Evolutionary conservation across 176 grass and related monocot species (phyloP).

Genomic region (Oryza glumipatula): DNA sequence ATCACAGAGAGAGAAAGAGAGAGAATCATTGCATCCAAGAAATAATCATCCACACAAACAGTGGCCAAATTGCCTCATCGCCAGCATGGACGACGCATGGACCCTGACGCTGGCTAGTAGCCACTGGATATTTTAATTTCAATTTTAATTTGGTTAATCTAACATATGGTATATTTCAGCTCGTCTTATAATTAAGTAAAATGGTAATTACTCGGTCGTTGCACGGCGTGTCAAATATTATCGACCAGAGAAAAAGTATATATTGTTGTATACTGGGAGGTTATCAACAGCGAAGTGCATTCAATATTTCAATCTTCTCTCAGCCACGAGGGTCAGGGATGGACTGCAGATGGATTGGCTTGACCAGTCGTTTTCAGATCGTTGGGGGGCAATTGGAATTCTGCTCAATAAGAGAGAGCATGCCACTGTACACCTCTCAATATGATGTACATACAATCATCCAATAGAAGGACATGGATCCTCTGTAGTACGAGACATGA

Average conservation of each 20-base stretch:
- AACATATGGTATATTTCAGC: neutral
- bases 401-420: neutral
- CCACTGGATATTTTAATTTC: neutral
- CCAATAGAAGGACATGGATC: neutral
- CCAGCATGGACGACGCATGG: conserved; percentile 13
- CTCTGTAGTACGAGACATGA: too few relatives aligned
- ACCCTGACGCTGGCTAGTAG: neutral
- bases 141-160: neutral
- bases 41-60: neutral
- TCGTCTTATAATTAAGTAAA: neutral
- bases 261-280: conserved; percentile 1
- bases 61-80: neutral
- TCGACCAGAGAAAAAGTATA: neutral
- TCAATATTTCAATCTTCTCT: neutral
- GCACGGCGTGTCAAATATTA: neutral
- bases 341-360: neutral
- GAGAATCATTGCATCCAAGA: conserved; percentile 26
- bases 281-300: conserved; percentile 30
- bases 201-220: neutral
- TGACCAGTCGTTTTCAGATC: conserved; percentile 28
- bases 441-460: neutral
- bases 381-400: conserved; percentile 32
- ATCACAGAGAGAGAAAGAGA: neutral
- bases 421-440: neutral
- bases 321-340: neutral